phyloP scores from a whole-genome alignment of 2,329 filamentous ascomycete genomes.

The Trichoderma sp. region DNA sequence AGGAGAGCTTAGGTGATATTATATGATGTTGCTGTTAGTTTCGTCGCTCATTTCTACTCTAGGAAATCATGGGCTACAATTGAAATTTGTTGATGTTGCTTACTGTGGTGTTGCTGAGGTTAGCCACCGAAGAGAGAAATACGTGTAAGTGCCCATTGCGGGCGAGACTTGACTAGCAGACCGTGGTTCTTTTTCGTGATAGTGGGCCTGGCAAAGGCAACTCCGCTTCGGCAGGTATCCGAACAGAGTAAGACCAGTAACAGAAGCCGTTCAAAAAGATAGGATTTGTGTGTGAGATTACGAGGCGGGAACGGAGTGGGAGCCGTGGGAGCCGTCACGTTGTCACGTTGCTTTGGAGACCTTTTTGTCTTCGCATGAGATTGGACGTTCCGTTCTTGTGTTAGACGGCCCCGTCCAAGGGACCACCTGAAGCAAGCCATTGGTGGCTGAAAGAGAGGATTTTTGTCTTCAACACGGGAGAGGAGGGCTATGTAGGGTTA shows the following conservation, averaged over 20 bases:
- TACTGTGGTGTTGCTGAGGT: not conserved
- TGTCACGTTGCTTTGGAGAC: not conserved
- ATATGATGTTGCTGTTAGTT: not conserved
- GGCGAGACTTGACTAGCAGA: not conserved
- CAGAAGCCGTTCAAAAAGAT: not conserved
- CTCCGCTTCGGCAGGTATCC: slow-evolving; percentile 14
- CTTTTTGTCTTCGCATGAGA: not conserved
- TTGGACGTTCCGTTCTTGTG: not conserved
- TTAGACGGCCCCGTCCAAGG: not conserved
- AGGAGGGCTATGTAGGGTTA: not conserved
- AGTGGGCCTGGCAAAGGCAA: slow-evolving; percentile 1
- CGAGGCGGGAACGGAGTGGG: not conserved
- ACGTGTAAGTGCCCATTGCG: not conserved
- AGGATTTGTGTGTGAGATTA: not conserved
- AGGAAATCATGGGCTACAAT: not conserved
- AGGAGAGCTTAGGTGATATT: not conserved
- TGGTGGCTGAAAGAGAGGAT: not conserved
- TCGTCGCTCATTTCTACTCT: not conserved
- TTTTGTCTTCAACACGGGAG: not conserved
- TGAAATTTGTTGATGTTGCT: not conserved
- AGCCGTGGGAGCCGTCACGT: not conserved
- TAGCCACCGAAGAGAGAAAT: not conserved
- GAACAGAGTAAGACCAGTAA: not conserved
- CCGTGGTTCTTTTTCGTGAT: slow-evolving; percentile 15
- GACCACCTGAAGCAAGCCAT: not conserved